Base-by-base conservation (phyloP, 2,329 filamentous ascomycete genomes). In the Aschersonia sp. region DNA sequence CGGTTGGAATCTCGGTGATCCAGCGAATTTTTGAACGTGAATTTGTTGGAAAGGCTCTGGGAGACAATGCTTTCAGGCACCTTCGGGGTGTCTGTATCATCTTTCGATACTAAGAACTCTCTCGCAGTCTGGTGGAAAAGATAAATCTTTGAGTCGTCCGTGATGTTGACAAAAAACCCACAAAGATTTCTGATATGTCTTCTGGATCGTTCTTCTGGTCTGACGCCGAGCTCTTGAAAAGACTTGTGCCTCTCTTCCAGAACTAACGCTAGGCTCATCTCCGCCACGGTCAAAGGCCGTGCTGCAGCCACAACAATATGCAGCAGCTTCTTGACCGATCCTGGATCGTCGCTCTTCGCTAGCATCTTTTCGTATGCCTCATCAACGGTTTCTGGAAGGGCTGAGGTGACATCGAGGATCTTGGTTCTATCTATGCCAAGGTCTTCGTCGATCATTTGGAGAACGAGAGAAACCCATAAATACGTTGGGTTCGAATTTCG, bases 121-220 rank as follows among this genome's bases (percentile, higher is more conserved):
- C 50, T 54, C 6, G 52, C 55, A 0, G 55, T 57, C 39, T 57
- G 53, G 29, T 58, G 55, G 32, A 58, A 43, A 0, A 58, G 47
- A 42, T 56, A 57, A 9, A 58, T 37, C 42, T 42, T 53, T 2
- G 48, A 51, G 22, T 42, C n/a, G 32, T 54, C 49, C 8, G 45
- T 48, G 2, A 56, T 33, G 1, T 47, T 51, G 6, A 58, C 46
- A 9, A 66, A 65, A 6, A 63, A 60, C 29, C 63, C 58, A 47
- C 61, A 66, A 1, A 52, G 47, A 2, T 58, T 49, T 22, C 60
- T 47, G 10, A 60, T 50, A 6, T 49, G 43, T 8, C 45, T 8
- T 3, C 30, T 31, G 30, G 57, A 52, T 1, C 50, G 50, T 0
- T 46, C 32, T 2, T 53, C 49, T 11, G 32, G 31, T 35, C 39